Base-by-base conservation (phyloP, 2,329 filamentous ascomycete genomes). In the Penicillium sclerotigenum region DNA sequence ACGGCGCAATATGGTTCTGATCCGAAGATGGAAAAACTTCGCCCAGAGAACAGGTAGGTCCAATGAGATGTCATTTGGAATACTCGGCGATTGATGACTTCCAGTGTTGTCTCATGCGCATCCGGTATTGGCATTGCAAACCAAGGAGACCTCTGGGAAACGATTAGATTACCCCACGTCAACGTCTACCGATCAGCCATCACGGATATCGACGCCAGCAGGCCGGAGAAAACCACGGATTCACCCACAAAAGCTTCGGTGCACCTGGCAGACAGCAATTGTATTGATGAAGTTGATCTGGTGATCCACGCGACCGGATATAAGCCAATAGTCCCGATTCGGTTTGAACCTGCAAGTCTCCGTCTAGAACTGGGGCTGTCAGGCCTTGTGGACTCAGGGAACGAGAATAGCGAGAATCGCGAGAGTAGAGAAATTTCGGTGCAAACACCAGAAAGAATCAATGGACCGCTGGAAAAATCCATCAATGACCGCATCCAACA, bases 271-370 rank as follows among this genome's bases (percentile, higher is more conserved):
- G 54, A 63, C 36, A 54, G 56, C 18, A 54, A 20, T 9, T 13
- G 33, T 9, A 58, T 68, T 26, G 38, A 57, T 4, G 13, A 50
- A 5, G 29, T 67, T 5, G 64, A 67, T 33, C 48, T 68, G 5
- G 52, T 64, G 11, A 45, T 67, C 2, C 58, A 66, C 41, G 65
- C 65, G 5, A 68, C 65, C 6, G 65, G 65, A 4, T 68, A 63
- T 33, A 65, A 62, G 38, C 59, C 58, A 5, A 56, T 61, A 13
- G 57, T 65, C 5, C 61, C 63, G 2, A 61, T 66, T 31, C 38
- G 49, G 8, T 65, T 66, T 24, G 31, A 56, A 13, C 64, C 65
- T 11, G 31, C 51, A 1, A 49, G 33, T 9, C 46, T 66, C 18
- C 41, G 60, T 5, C 33, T 61, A 2, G 16, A 24, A 4, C 54